Evolutionary conservation across 305 asterid species (phyloP).

Genomic region (Rubia balearica): DNA sequence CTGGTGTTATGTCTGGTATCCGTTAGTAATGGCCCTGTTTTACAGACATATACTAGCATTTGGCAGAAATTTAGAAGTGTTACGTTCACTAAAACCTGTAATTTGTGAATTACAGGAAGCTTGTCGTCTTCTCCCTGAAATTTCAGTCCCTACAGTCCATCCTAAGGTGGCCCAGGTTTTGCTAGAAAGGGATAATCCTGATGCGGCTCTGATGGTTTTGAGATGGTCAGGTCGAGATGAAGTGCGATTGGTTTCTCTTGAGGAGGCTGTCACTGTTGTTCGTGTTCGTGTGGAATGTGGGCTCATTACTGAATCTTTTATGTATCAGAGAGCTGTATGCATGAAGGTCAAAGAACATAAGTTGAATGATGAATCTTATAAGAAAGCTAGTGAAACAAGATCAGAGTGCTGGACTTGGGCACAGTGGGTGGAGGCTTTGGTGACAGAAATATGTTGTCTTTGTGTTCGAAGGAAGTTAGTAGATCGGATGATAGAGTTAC

Average conservation of each 20-base stretch:
- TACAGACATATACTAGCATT: background rate
- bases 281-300: slow-evolving; percentile 89
- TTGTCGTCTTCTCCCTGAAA: slow-evolving; percentile 77
- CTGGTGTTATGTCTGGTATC: background rate
- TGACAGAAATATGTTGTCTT: slow-evolving; percentile 79
- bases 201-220: slow-evolving; percentile 87
- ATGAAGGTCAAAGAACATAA: slow-evolving; percentile 58
- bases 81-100: slow-evolving; percentile 27
- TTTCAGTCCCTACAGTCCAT: slow-evolving; percentile 67
- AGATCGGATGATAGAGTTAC: slow-evolving; percentile 85
- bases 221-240: slow-evolving; percentile 90
- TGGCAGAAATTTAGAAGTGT: background rate
- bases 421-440: slow-evolving; percentile 74
- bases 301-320: slow-evolving; percentile 86
- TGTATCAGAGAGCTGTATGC: slow-evolving; percentile 78
- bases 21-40: background rate
- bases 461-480: slow-evolving; percentile 72
- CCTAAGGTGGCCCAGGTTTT: slow-evolving; percentile 75
- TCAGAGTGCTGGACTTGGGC: slow-evolving; percentile 44
- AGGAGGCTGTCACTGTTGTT: slow-evolving; percentile 82
- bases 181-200: slow-evolving; percentile 85
- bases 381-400: slow-evolving; percentile 33
- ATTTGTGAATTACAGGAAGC: slow-evolving; percentile 58
- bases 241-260: slow-evolving; percentile 49
- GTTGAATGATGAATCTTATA: slow-evolving; percentile 26